Percentiles rank a stretch among this genome's conserved stretches.
Conservation (phyloP, 352 stramenopile species). For the Chrysophaeum taylorii region DNA sequence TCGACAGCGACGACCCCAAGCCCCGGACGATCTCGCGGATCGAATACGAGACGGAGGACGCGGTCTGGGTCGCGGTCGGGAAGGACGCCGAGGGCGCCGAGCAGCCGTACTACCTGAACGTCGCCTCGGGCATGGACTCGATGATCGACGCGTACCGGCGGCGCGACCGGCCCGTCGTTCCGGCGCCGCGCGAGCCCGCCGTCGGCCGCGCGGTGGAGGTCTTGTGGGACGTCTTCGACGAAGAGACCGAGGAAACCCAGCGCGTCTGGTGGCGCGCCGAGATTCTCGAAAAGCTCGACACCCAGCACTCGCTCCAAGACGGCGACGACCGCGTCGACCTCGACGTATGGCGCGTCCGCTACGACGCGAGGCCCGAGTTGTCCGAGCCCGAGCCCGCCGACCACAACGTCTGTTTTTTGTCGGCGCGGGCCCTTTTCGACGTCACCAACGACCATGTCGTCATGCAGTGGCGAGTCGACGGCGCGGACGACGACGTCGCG, state of each 20-base stretch:
- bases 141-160: conserved; percentile 5
- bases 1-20: neutral
- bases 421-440: neutral
- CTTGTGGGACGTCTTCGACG: neutral
- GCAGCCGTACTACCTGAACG: conserved; percentile 3
- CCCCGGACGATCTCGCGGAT: neutral
- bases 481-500: neutral
- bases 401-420: neutral
- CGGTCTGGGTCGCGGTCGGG: neutral
- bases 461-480: neutral
- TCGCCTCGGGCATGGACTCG: neutral
- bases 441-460: neutral
- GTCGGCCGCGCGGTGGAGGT: neutral
- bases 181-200: too few relatives aligned
- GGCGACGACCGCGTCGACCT: neutral
- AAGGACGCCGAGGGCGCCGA: too few relatives aligned
- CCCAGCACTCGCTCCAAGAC: neutral
- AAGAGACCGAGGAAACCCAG: neutral
- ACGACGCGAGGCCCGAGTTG: neutral
- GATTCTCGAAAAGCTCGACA: neutral
- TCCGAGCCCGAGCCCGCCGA: neutral
- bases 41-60: neutral
- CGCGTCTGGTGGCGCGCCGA: neutral
- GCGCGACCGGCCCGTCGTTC: too few relatives aligned
- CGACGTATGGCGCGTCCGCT: neutral